Conservation (phyloP, 371 early-diverging fungal species). For the Mortierella polycephala region DNA sequence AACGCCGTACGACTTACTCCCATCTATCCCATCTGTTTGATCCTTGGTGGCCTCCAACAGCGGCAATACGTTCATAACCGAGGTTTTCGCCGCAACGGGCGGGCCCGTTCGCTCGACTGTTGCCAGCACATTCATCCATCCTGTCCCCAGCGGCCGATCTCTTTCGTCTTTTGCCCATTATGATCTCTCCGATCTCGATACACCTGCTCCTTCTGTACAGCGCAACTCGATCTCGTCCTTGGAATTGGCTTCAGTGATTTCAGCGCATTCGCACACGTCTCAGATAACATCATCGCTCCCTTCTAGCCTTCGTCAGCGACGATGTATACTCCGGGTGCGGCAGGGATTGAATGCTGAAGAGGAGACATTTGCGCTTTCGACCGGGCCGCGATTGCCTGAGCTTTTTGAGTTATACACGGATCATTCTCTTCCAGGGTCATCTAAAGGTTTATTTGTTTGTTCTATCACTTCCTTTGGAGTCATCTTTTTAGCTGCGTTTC, state of each 20-base stretch:
- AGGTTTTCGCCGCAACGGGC: constrained; percentile 22
- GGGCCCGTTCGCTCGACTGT: constrained; percentile 27
- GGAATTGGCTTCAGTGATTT: background rate
- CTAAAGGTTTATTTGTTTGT: constrained; percentile 12
- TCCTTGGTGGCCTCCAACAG: constrained; percentile 20
- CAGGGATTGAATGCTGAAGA: constrained; percentile 20
- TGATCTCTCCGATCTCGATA: background rate
- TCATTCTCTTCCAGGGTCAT: constrained; percentile 31
- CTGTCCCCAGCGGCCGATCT: constrained; percentile 11
- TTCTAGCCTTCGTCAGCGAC: constrained; percentile 20
- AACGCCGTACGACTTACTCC: background rate
- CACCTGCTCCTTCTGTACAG: background rate
- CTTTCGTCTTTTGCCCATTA: constrained; percentile 11
- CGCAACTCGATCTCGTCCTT: background rate
- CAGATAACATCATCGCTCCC: constrained; percentile 28
- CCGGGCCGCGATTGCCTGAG: constrained; percentile 35
- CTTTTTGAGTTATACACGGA: constrained; percentile 34
- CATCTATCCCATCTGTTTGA: constrained; percentile 1
- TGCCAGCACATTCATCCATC: constrained; percentile 15
- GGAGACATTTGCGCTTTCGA: constrained; percentile 39
- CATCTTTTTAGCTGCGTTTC: constrained; percentile 11
- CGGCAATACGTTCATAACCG: constrained; percentile 30
- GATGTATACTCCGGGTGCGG: constrained; percentile 21
- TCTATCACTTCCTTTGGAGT: constrained; percentile 8
- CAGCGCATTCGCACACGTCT: background rate